Base-by-base conservation (phyloP, 140 eudicot species). In the Flaveria floridana region DNA sequence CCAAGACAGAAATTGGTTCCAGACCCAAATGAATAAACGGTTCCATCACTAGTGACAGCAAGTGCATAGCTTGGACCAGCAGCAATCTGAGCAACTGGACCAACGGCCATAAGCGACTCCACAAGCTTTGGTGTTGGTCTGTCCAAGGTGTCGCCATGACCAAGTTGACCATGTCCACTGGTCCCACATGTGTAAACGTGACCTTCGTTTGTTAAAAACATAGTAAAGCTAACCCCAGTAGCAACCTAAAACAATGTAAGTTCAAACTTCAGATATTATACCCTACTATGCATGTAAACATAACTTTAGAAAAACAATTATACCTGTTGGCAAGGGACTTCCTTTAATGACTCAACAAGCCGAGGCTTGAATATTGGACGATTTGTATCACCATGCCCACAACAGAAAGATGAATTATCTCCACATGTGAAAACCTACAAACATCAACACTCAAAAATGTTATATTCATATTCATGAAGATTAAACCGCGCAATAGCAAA, bases 1-100 rank as follows among this genome's bases (percentile, higher is more conserved):
- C 99, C 99, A 20, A 93, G 87, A 84, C 99, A 93, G 83, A 93
- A 93, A 42, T 93, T 90, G 63, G 88, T 75, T 53, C 97, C 97
- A 3, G 93, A 90, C 34, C 99, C 97, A 76, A 85, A 93, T 2
- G 97, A 93, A 76, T 83, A 85, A 16, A 86, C 77, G 4, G 89
- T 80, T 78, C 99, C 97, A 37, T 94, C 97, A 44, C 81, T 56
- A 11, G 96, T 78, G 39, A 88, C 87, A 6, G 89, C 91, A 39
- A 94, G 85, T 59, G 85, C 84, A 55, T 90, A 94, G 75, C 96
- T 84, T 53, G 97, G 97, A 72, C 99, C 99, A 16, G 96, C 91
- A 6, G 91, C 62, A 34, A 94, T 79, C 62, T 90, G 96, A 37
- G 84, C 88, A 12, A 88, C 80, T 4, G 88, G 76, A 73, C 87